Base-by-base conservation (phyloP, 495 filamentous ascomycete species). In the Cenococcum geophilum region DNA sequence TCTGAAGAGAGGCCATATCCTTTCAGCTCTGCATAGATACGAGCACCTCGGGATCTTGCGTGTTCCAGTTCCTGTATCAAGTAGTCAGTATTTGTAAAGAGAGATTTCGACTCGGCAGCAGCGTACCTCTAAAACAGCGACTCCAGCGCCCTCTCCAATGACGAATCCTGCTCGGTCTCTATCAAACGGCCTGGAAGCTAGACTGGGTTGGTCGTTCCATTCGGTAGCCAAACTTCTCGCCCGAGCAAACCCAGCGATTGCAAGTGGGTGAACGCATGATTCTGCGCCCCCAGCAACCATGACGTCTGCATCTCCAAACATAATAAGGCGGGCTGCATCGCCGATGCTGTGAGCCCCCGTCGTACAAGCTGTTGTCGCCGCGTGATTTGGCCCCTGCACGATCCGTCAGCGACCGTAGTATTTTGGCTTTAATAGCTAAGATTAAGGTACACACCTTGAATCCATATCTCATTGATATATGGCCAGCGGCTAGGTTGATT, bases 251-350 rank as follows among this genome's bases (percentile, higher is more conserved):
- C 93, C 93, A 5, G 89, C 87, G 58, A 98, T 86, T 20, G 92
- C 89, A 22, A 98, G 79, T 12, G 93, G 93, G 68, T 98, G 91
- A 61, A 98, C 95, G 72, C 93, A 98, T 1, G 92, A 91, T 74
- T 98, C 93, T 9, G 91, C 83, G 12, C 91, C 92, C 32, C 93
- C 93, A 37, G 93, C 91, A 12, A 98, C 76, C 91, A 98, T 97
- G 23, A 97, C 85, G 70, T 95, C 82, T 22, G 92, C 92, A 69
- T 97, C 92, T 32, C 90, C 90, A 74, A 82, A 88, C 27, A 88
- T 83, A 65, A 98, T 95, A 69, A 97, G 91, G 10, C 92, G 84
- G 45, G 87, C 83, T 36, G 93, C 93, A 70, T 98, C 93, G 32
- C 92, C 92, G 59, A 98, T 86, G 6, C 91, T 88, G 77, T 98